Evolutionary conservation across 495 filamentous ascomycete genomes (phyloP), one percentile per base, ranked within the genome.

Genomic region (Aspergillus taichungensis): DNA sequence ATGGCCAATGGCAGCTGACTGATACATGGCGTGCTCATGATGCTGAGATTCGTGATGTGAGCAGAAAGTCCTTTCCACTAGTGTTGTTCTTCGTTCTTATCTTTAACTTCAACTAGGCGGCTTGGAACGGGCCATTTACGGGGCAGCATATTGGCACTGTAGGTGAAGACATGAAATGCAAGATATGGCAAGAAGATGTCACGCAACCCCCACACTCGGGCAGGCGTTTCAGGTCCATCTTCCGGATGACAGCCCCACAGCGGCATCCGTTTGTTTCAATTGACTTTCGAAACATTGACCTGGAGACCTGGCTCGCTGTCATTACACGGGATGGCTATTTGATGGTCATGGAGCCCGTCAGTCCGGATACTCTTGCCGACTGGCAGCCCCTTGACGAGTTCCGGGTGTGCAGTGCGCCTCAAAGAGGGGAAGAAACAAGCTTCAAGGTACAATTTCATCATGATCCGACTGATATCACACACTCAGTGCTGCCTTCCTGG

Each of bases 11-110:
- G 88, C 76, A 78, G 33, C 64, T 89, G 34, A 82, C 79, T 52
- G 92, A 96, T 57, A 86, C 80, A 40, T 96, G 92, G 88, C 79
- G 79, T 44, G 94, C 87, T 10, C 92, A 99, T 59, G 83, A 86
- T 53, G 87, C 87, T 24, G 92, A 95, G 67, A 85, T 99, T 47
- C 73, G 85, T 50, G 87, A 94, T 74, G 88, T 89, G 73, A 66
- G 73, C 36, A 41, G 36, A 40, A 42, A 39, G 34, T 35, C 28
- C 29, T 28, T 36, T 42, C 37, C 6, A 13, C 38, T 49, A 33
- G 11, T 37, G 12, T 46, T 28, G 27, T 40, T 31, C n/a, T 51
- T 42, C 31, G 31, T 40, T 30, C 40, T 46, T 41, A 54, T 39
- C 50, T 31, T 28, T 36, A 24, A 24, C 18, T 36, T 53, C 55